These are phyloP conservation scores for Periconia sp. DNA, from an alignment of 2,329 filamentous ascomycete genomes.

Conservation along the genomic window DNA sequence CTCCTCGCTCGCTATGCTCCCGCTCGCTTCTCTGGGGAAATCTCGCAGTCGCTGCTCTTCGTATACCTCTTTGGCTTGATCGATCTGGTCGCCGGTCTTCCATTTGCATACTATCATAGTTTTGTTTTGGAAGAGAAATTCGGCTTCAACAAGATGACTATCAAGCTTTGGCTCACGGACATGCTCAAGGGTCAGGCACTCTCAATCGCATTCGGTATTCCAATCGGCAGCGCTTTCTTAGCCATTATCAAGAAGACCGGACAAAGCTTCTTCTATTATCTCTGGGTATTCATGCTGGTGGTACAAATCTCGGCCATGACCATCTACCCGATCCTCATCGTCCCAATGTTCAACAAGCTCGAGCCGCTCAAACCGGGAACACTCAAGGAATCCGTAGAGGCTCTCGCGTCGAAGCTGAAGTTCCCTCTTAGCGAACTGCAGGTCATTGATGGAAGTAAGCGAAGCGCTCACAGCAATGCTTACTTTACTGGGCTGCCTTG, in stretches of 20 bases:
- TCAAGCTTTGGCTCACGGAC: constrained; percentile 85
- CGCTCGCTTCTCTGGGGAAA: constrained; percentile 83
- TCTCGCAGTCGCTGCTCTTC: constrained; percentile 91
- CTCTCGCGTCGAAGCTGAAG: constrained; percentile 78
- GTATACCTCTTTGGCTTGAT: constrained; percentile 85
- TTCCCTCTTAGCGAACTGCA: constrained; percentile 94
- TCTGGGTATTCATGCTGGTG: constrained; percentile 89
- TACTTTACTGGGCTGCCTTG: constrained; percentile 98
- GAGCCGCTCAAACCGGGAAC: constrained; percentile 86
- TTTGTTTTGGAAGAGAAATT: constrained; percentile 97
- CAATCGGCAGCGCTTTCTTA: constrained; percentile 89
- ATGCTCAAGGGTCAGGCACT: constrained; percentile 90
- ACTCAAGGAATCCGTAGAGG: constrained; percentile 87
- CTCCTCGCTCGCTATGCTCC: constrained; percentile 78
- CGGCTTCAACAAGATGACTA: constrained; percentile 98
- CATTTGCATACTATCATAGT: constrained; percentile 86
- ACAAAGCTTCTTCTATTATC: constrained; percentile 94
- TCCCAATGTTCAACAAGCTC: constrained; percentile 97
- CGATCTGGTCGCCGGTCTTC: constrained; percentile 79
- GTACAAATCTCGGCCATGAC: constrained; percentile 95
- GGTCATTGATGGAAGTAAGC: constrained; percentile 91
- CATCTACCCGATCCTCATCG: constrained; percentile 91
- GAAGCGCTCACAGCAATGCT: constrained; percentile 86
- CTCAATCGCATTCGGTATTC: constrained; percentile 78
- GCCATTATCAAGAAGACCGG: constrained; percentile 94